These are phyloP conservation scores for Chaetoscypha palmicola DNA, from an alignment of 2,329 filamentous ascomycete species.

Conservation along the genomic window DNA sequence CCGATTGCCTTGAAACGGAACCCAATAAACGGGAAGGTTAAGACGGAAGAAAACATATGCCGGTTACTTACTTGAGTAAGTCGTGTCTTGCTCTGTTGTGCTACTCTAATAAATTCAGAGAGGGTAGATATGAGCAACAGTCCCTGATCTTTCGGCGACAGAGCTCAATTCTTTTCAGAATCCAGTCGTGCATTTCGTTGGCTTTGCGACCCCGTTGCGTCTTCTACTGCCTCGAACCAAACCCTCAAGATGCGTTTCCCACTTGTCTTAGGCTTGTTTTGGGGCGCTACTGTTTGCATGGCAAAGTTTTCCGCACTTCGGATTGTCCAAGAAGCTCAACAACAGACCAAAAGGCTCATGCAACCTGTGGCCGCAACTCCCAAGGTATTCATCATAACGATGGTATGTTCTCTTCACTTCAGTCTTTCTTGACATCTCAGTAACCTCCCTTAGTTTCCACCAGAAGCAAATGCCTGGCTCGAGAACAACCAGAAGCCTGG, in stretches of 20 bases:
- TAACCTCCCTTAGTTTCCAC: conserved; percentile 1
- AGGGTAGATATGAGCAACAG: too few species aligned
- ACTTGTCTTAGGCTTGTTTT: background rate
- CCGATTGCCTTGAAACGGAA: too few species aligned
- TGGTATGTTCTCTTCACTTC: background rate
- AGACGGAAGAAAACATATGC: too few species aligned
- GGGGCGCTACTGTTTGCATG: background rate
- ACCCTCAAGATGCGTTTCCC: background rate
- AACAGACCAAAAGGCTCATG: background rate
- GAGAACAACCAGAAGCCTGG: conserved; percentile 31
- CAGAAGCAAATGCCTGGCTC: conserved; percentile 5
- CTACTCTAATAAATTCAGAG: too few species aligned
- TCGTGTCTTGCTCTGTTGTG: too few species aligned
- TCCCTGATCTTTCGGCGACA: too few species aligned
- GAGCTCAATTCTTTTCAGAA: too few species aligned
- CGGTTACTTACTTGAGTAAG: too few species aligned
- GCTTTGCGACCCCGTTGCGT: too few species aligned
- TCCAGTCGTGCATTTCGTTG: too few species aligned
- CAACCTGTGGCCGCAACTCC: background rate
- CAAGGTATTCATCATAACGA: conserved; percentile 6
- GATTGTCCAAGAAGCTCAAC: background rate
- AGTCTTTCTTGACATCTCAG: background rate
- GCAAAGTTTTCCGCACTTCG: background rate
- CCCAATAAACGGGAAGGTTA: too few species aligned
- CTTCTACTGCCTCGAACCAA: too few species aligned